These are phyloP conservation scores for Aspergillus hortae DNA, from an alignment of 2,329 filamentous ascomycete genomes.

Conservation along the genomic window DNA sequence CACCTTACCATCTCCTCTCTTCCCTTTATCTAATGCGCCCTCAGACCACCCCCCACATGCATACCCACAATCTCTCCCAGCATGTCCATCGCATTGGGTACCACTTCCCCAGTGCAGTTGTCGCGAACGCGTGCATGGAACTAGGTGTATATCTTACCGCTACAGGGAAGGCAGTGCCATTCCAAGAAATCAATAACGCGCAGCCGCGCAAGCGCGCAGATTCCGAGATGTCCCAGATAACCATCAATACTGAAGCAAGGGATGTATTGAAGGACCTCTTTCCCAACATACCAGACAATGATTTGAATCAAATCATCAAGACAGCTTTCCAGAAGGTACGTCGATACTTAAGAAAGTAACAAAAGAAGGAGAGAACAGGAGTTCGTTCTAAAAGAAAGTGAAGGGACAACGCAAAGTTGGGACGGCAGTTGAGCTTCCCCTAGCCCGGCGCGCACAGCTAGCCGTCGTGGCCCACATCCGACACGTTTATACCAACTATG, in stretches of 20 bases:
- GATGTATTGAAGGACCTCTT: conserved; percentile 60
- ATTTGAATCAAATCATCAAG: conserved; percentile 56
- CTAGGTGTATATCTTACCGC: conserved; percentile 44
- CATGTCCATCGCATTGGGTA: conserved; percentile 61
- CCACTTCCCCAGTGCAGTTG: conserved; percentile 59
- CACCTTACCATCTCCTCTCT: conserved; percentile 6
- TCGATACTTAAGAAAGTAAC: conserved; percentile 4
- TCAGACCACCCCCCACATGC: conserved; percentile 49
- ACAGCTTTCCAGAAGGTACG: conserved; percentile 58
- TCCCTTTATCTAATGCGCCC: conserved; percentile 11
- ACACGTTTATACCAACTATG: conserved; percentile 61
- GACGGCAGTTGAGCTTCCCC: conserved; percentile 51
- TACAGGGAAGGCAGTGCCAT: conserved; percentile 46
- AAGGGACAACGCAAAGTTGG: conserved; percentile 57
- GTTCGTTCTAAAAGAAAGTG: conserved; percentile 16
- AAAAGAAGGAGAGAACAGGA: conserved; percentile 5
- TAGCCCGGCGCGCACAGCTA: conserved; percentile 57
- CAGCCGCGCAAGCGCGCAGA: conserved; percentile 21
- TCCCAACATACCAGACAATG: conserved; percentile 58
- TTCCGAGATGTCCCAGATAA: conserved; percentile 39
- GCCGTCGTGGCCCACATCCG: conserved; percentile 61
- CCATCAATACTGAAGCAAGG: conserved; percentile 55
- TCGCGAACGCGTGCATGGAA: conserved; percentile 53
- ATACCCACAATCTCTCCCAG: conserved; percentile 53
- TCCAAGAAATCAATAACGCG: conserved; percentile 26